Percentiles rank a stretch among this genome's conserved stretches.
Conservation (phyloP, 257 asterid genomes). For the Solanum appendiculatum region DNA sequence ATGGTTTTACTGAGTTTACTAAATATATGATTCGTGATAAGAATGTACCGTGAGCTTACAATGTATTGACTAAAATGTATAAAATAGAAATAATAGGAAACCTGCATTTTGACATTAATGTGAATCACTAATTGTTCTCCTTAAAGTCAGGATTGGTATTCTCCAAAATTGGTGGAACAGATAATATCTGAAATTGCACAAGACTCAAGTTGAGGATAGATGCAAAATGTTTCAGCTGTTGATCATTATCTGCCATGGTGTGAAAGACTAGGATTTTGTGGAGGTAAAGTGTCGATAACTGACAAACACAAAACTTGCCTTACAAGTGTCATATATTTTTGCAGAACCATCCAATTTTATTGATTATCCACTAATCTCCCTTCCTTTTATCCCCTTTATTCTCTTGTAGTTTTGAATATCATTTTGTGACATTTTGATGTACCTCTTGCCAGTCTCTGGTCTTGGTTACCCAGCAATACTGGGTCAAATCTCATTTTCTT, state of each 20-base stretch:
- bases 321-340: background rate
- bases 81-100: background rate
- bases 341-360: background rate
- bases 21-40: background rate
- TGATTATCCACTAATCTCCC: background rate
- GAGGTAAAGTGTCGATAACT: background rate
- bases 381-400: background rate
- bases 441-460: background rate
- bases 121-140: background rate
- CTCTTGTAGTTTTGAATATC: background rate
- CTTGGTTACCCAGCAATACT: background rate
- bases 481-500: background rate
- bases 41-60: background rate
- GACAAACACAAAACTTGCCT: background rate
- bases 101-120: background rate
- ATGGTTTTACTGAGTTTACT: background rate
- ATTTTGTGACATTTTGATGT: background rate
- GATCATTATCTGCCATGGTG: background rate
- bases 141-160: background rate
- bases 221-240: background rate
- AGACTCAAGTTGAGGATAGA: background rate
- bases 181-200: background rate
- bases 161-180: background rate
- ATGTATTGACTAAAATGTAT: background rate
- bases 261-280: background rate